Conservation (phyloP, 164 flowering plant species). For the Vitis vinifera region DNA sequence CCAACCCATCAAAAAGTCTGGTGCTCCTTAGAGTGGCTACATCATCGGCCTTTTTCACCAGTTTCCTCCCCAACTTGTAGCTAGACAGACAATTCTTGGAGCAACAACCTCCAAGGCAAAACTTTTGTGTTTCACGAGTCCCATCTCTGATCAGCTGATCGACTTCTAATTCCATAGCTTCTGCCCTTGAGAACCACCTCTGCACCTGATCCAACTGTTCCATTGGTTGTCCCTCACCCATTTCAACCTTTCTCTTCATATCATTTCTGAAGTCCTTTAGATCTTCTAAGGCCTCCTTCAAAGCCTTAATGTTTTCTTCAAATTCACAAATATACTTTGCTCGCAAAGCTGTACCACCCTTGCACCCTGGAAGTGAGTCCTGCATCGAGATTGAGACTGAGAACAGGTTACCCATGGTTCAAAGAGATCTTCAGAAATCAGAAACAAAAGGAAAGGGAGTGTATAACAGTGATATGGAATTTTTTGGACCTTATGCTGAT, state of each 20-base stretch:
- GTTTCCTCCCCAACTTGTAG: not conserved
- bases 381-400: not conserved
- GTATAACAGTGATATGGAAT: too few relatives aligned
- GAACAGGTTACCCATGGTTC: too few relatives aligned
- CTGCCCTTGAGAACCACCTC: not conserved
- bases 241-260: not conserved
- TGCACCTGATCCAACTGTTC: not conserved
- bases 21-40: not conserved
- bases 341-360: not conserved
- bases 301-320: not conserved
- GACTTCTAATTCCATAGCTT: not conserved
- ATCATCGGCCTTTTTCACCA: not conserved
- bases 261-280: not conserved
- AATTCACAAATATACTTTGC: not conserved
- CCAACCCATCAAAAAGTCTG: not conserved
- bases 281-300: not conserved
- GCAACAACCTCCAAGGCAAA: not conserved
- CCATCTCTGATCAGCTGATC: not conserved
- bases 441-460: too few relatives aligned
- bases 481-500: too few relatives aligned
- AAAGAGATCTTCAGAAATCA: too few relatives aligned
- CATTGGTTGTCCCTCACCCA: not conserved
- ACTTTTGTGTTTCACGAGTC: not conserved
- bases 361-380: not conserved
- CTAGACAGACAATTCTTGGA: not conserved